Evolutionary conservation across 768 basidiomycete species (phyloP).

Genomic region (Xerocomellus chrysenteron): DNA sequence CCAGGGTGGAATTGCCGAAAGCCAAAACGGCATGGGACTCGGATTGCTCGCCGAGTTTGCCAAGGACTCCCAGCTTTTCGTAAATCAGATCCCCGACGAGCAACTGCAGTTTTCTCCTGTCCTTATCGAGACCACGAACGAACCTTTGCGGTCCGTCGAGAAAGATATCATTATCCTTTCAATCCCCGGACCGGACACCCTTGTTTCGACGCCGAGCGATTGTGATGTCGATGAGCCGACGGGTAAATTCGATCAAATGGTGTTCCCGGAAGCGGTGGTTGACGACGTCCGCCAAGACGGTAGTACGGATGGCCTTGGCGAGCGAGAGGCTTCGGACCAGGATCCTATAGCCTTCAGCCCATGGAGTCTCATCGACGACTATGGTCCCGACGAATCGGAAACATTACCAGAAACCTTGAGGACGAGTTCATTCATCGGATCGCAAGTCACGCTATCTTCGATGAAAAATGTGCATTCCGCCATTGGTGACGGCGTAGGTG

Average conservation of each 20-base stretch:
- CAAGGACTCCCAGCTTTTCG: not conserved
- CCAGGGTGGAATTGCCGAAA: not conserved
- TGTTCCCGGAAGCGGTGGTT: not conserved
- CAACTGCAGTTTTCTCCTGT: not conserved
- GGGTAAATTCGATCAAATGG: not conserved
- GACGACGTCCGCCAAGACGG: not conserved
- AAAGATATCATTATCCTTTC: not conserved
- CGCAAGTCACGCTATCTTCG: not conserved
- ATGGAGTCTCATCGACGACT: not conserved
- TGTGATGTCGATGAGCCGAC: not conserved
- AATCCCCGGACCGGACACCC: not conserved
- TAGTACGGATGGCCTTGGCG: no score
- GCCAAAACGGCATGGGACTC: not conserved
- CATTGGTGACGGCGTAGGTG: not conserved
- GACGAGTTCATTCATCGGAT: not conserved
- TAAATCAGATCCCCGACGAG: not conserved
- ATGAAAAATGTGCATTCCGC: conserved; percentile 1
- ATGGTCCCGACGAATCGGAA: not conserved
- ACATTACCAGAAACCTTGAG: not conserved
- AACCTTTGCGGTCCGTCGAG: not conserved
- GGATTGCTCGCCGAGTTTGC: not conserved
- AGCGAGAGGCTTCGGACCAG: not conserved
- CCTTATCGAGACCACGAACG: not conserved
- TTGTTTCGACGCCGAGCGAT: not conserved
- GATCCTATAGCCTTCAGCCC: not conserved